Evolutionary conservation across 1,284 basidiomycete genomes (phyloP).

Genomic region (Cutaneotrichosporon curvatum): DNA sequence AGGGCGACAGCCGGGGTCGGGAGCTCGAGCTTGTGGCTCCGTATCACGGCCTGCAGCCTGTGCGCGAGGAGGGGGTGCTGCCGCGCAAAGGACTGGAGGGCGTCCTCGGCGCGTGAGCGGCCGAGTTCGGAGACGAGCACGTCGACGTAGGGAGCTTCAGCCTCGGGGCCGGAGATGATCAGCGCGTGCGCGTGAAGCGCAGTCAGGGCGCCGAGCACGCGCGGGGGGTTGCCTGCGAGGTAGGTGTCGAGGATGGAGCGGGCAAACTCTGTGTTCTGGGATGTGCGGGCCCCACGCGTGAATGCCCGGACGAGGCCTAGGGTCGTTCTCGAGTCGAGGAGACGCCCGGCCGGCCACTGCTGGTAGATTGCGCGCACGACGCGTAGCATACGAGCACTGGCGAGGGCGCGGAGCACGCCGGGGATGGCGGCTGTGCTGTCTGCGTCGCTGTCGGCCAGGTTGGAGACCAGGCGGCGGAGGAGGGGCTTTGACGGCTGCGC

Average conservation of each 20-base stretch:
- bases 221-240: not conserved
- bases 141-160: not conserved
- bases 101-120: not conserved
- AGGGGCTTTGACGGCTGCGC: constrained; percentile 1
- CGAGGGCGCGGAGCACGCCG: constrained; percentile 8
- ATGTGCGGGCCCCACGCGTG: constrained; percentile 5
- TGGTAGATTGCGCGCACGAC: constrained; percentile 1
- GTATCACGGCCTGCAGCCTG: constrained; percentile 3
- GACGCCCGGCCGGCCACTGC: not conserved
- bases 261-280: constrained; percentile 9
- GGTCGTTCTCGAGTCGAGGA: constrained; percentile 7
- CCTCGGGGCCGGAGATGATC: not conserved
- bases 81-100: not conserved
- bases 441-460: not conserved
- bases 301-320: constrained; percentile 9
- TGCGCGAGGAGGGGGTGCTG: constrained; percentile 11
- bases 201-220: not conserved
- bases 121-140: constrained; percentile 3
- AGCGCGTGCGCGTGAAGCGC: constrained; percentile 9
- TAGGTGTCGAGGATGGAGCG: constrained; percentile 5
- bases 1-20: not conserved
- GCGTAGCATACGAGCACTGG: constrained; percentile 8
- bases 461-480: constrained; percentile 4
- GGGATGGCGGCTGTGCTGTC: constrained; percentile 5
- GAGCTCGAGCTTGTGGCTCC: constrained; percentile 1